Evolutionary conservation across 306 rosid genomes (phyloP).

Genomic region (Citrullus mucosospermus): DNA sequence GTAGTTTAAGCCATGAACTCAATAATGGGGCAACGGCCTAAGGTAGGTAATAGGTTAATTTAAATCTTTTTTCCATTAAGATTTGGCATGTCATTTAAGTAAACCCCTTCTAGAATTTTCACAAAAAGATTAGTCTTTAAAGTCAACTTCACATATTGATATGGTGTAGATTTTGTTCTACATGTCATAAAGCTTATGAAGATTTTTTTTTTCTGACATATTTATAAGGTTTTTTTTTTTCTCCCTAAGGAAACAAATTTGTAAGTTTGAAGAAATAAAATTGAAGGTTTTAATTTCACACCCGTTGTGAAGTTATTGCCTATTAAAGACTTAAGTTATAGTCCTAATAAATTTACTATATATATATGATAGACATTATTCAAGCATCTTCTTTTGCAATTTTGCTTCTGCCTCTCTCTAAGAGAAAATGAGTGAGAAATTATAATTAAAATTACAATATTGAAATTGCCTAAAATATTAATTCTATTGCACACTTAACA

Average conservation of each 20-base stretch:
- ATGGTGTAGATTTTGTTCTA: not conserved
- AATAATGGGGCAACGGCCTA: not conserved
- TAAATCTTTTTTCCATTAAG: not conserved
- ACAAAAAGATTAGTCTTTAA: not conserved
- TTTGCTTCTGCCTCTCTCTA: too few relatives aligned
- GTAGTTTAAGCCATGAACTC: not conserved
- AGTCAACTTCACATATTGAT: constrained; percentile 1
- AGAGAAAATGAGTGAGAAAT: too few relatives aligned
- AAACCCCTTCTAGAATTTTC: constrained; percentile 1
- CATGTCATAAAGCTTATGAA: not conserved
- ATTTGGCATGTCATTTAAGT: constrained; percentile 3
- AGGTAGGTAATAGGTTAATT: not conserved
- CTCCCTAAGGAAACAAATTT: not conserved
- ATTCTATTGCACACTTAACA: not conserved
- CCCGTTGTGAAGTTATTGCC: not conserved
- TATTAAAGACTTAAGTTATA: not conserved
- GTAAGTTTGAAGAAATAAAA: not conserved
- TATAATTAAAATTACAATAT: too few relatives aligned
- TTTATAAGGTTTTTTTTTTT: too few relatives aligned
- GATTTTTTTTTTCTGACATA: not conserved
- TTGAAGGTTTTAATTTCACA: not conserved
- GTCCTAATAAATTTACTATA: not conserved
- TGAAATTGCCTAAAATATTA: not conserved
- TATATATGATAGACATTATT: too few relatives aligned
- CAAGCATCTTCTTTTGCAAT: too few relatives aligned